Base-by-base conservation (phyloP, 2,329 filamentous ascomycete species). In the Zymoseptoria crescenta region DNA sequence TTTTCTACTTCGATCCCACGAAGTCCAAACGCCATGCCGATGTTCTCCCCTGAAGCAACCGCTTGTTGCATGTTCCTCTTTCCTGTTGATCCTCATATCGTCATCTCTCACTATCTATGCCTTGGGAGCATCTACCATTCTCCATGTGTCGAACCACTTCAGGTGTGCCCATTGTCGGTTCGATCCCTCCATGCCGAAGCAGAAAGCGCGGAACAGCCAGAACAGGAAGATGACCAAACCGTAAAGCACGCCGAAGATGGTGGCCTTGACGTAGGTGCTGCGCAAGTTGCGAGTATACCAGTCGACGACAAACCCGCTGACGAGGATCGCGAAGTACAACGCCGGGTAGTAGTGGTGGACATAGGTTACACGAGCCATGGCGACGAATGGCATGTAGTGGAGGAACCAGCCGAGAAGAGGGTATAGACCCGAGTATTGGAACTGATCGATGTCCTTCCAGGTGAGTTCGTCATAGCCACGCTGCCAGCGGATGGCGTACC, bases 311-410 rank as follows among this genome's bases (percentile, higher is more conserved):
- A 99, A 99, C 56, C 92, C 93, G 62, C 92, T 85, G 16, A 84
- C 85, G 52, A 99, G 80, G 65, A 99, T 96, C 68, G 94, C 92
- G 74, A 97, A 99, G 80, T 97, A 99, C 9, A 99, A 84, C 8
- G 94, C 94, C 9, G 94, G 94, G 75, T 97, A 99, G 81, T 99
- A 99, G 79, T 99, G 94, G 75, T 99, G 94, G 57, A 99, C 94
- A 71, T 99, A 99, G 16, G 94, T 99, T 62, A 99, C 94, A 81
- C 94, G 90, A 9, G 91, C 94, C 95, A 99, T 99, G 71, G 94
- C 85, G 69, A 96, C 84, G 76, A 97, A 99, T 0, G 94, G 94
- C 63, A 96, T 78, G 74, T 96, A 99, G 77, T 99, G 94, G 54
- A 99, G 82, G 76, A 96, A 87, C 94, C 94, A 99, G 63, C 94